Base-by-base conservation (phyloP, 352 stramenopile species). In the Bremia lactucae region DNA sequence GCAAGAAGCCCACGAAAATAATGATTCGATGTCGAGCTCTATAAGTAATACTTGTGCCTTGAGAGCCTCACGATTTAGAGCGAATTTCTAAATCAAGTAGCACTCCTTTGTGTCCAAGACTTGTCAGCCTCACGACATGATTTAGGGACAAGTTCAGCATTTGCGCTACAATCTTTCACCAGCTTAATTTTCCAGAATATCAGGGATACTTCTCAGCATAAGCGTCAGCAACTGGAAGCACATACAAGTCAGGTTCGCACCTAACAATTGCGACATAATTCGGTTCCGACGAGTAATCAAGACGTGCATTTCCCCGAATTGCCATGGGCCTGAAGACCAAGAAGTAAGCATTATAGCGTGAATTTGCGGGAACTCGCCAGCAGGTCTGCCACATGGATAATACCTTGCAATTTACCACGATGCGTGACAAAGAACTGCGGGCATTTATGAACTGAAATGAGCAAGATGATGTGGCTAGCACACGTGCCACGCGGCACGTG, bases 391-490 rank as follows among this genome's bases (percentile, higher is more conserved):
- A 73, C 76, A 43, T 87, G 70, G 31, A 89, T 82, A 20, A 83
- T 65, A 2, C 76, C 76, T 4, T 87, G 67, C 8, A 89, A 52
- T 47, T 73, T 83, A 4, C 76, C 76, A 15, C 70, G 62, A n/a
- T 72, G 56, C 0, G 76, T 89, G 29, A 89, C 74, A 22, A 84
- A 87, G 0, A 89, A 48, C 50, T 85, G 61, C 2, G 73, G 72
- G 13, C 60, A 69, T 42, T 89, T 89, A 59, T 89, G 72, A 25
- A 87, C 69, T 28, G 76, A 83, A 34, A 89, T 79, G 29, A 87
- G 63, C n/a, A 89, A 43, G 10, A 89, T 75, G 22, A 84, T 69
- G 33, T 86, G 74, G 23, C 69, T 84, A 35, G 72, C 73, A 31
- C 61, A 80, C 14, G 72, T 79, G 19, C 83, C 68, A 22, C 62